Evolutionary conservation across 352 stramenopile genomes (phyloP).

Genomic region (Phytophthora palmivora): DNA sequence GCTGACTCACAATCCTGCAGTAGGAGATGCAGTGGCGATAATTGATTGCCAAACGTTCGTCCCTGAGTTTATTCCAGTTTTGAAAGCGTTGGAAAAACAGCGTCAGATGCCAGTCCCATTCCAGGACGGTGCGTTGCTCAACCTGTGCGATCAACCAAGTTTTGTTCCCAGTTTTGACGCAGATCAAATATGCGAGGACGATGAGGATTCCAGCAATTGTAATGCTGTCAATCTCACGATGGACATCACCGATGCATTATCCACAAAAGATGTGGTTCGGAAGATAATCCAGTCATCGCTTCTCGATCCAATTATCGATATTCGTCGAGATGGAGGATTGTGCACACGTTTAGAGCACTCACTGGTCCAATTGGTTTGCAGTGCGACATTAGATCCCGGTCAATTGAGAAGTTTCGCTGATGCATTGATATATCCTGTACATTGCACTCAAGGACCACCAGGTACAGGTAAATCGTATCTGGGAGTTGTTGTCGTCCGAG

Average conservation of each 20-base stretch:
- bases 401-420: slow-evolving; percentile 81
- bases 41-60: slow-evolving; percentile 91
- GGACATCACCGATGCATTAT: neutral
- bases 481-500: slow-evolving; percentile 82
- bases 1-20: slow-evolving; percentile 51
- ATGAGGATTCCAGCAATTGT: slow-evolving; percentile 1
- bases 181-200: slow-evolving; percentile 3
- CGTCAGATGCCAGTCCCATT: slow-evolving; percentile 78
- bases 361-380: slow-evolving; percentile 52
- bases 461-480: slow-evolving; percentile 93
- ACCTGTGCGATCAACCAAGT: slow-evolving; percentile 45
- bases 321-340: slow-evolving; percentile 65
- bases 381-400: slow-evolving; percentile 68
- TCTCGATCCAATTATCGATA: slow-evolving; percentile 83
- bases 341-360: slow-evolving; percentile 38
- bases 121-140: slow-evolving; percentile 73
- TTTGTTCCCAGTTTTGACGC: slow-evolving; percentile 5
- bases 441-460: slow-evolving; percentile 88
- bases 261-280: slow-evolving; percentile 29
- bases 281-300: slow-evolving; percentile 63
- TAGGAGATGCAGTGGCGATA: slow-evolving; percentile 69
- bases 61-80: slow-evolving; percentile 86
- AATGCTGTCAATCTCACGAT: neutral
- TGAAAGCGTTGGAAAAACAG: slow-evolving; percentile 83
- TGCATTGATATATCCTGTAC: slow-evolving; percentile 79